Conservation (phyloP, 805 yeast genomes). For the Maudiozyma bulderi region DNA sequence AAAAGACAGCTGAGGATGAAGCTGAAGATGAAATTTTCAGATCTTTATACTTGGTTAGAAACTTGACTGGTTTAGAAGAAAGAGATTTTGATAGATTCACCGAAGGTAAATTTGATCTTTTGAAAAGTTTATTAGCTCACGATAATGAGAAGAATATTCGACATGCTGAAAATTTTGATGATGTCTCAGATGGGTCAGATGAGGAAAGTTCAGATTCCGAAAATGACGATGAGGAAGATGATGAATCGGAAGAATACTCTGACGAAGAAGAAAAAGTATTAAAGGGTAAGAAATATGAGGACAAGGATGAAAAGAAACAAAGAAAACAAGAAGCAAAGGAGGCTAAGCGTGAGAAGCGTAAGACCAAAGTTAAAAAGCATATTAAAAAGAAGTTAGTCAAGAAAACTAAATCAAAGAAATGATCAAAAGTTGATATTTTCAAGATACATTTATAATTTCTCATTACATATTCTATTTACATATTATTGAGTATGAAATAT, state of each 20-base stretch:
- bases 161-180: conserved; percentile 17
- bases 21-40: conserved; percentile 85
- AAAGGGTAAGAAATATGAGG: conserved; percentile 70
- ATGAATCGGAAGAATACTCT: conserved; percentile 27
- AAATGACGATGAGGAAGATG: conserved; percentile 21
- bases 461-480: not conserved
- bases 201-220: conserved; percentile 16
- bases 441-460: not conserved
- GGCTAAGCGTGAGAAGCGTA: conserved; percentile 67
- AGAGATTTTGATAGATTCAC: conserved; percentile 75
- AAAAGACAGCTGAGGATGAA: conserved; percentile 41
- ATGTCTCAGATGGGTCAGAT: conserved; percentile 14
- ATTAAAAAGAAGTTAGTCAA: conserved; percentile 67
- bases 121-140: conserved; percentile 53
- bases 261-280: conserved; percentile 32
- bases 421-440: not conserved
- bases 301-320: conserved; percentile 66
- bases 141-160: conserved; percentile 24
- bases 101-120: conserved; percentile 71
- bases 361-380: conserved; percentile 74
- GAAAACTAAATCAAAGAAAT: conserved; percentile 38
- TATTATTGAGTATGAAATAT: no score
- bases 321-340: conserved; percentile 72
- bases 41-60: conserved; percentile 64
- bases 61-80: conserved; percentile 79